Conservation (phyloP, 2,329 filamentous ascomycete genomes). For the Fulvia fulva region DNA sequence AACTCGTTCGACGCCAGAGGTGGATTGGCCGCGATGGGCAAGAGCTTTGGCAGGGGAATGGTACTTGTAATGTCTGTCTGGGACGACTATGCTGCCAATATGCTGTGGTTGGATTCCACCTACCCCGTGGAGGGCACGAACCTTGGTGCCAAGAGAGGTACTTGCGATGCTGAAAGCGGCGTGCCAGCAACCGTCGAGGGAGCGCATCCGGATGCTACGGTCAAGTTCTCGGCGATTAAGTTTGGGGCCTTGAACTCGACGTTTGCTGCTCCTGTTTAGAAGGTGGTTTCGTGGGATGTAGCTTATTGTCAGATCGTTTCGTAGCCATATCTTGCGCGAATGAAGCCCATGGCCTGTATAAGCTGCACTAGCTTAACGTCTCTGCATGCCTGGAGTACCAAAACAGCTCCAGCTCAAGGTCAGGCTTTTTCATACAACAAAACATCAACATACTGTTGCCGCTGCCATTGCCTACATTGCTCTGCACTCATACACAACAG, state of each 20-base stretch:
- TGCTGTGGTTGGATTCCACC: conserved; percentile 66
- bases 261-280: not conserved
- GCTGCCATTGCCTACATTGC: not conserved
- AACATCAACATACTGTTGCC: not conserved
- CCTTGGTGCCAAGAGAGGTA: conserved; percentile 21
- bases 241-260: conserved; percentile 26
- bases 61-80: conserved; percentile 62
- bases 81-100: conserved; percentile 65
- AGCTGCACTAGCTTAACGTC: not conserved
- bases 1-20: conserved; percentile 53
- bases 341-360: not conserved
- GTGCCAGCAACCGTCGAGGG: conserved; percentile 20
- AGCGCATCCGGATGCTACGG: conserved; percentile 15
- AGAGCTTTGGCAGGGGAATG: conserved; percentile 56
- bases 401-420: not conserved
- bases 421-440: not conserved
- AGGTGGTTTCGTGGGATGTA: not conserved
- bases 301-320: not conserved
- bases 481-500: no score
- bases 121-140: conserved; percentile 21
- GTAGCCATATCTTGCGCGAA: not conserved
- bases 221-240: conserved; percentile 25
- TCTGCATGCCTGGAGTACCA: not conserved
- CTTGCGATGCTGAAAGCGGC: conserved; percentile 21
- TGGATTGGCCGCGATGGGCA: conserved; percentile 54